Conservation (phyloP, 2,329 filamentous ascomycete genomes). For the Neonectria punicea region DNA sequence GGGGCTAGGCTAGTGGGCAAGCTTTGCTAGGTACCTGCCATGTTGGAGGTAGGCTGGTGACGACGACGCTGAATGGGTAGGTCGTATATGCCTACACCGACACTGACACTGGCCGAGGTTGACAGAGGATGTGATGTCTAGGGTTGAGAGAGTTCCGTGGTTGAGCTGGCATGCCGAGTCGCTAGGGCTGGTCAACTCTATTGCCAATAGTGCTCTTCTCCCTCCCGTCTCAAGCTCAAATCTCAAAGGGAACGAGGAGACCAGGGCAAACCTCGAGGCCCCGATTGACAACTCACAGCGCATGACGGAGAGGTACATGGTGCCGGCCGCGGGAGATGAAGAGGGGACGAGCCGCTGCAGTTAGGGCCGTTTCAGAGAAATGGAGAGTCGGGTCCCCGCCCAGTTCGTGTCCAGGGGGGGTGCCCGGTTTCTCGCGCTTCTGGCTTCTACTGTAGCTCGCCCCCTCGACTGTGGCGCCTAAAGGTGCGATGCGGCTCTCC, state of each 20-base stretch:
- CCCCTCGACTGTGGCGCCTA: background rate
- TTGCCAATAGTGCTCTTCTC: background rate
- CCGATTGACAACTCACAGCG: conserved; percentile 3
- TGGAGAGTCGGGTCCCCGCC: conserved; percentile 18
- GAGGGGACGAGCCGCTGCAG: conserved; percentile 31
- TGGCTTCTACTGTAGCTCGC: too few relatives aligned
- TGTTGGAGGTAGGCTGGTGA: background rate
- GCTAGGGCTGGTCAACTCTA: background rate
- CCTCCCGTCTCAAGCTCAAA: background rate
- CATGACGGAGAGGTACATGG: conserved; percentile 11
- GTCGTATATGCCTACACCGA: too few relatives aligned
- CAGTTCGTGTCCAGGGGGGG: conserved; percentile 19
- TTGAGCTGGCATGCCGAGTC: background rate
- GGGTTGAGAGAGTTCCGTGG: background rate
- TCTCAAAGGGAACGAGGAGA: background rate
- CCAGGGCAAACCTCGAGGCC: background rate
- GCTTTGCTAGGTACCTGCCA: background rate
- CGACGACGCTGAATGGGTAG: background rate
- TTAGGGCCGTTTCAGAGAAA: conserved; percentile 43
- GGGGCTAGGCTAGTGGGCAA: conserved; percentile 17
- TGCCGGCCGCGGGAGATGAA: conserved; percentile 37
- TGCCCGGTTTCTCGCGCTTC: conserved; percentile 5
- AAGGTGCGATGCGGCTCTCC: conserved; percentile 21
- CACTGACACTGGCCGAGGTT: background rate
- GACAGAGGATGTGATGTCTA: background rate